Evolutionary conservation across 352 stramenopile species (phyloP).

Genomic region (Phytophthora cryptogea): DNA sequence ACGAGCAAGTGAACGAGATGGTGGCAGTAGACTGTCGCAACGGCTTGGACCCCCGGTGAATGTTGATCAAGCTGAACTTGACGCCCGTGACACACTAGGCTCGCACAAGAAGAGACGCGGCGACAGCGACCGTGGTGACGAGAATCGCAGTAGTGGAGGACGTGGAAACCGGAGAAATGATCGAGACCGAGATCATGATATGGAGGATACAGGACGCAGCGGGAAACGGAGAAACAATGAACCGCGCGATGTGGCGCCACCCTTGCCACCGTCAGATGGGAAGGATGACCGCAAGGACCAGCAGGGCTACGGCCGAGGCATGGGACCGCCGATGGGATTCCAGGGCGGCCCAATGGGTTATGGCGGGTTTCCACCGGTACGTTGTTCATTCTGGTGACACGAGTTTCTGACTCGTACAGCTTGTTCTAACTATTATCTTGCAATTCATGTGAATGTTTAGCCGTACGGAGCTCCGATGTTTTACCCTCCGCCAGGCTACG

Average conservation of each 20-base stretch:
- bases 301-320: slow-evolving; percentile 35
- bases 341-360: slow-evolving; percentile 68
- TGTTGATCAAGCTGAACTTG: slow-evolving; percentile 75
- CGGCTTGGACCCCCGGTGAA: slow-evolving; percentile 77
- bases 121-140: slow-evolving; percentile 31
- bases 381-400: slow-evolving; percentile 14
- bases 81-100: slow-evolving; percentile 62
- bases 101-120: slow-evolving; percentile 68
- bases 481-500: slow-evolving; percentile 65
- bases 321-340: slow-evolving; percentile 55
- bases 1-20: slow-evolving; percentile 26
- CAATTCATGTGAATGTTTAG: slow-evolving; percentile 28
- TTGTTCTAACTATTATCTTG: slow-evolving; percentile 19
- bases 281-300: slow-evolving; percentile 26
- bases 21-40: slow-evolving; percentile 41
- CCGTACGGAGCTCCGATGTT: slow-evolving; percentile 78
- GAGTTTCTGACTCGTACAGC: neutral
- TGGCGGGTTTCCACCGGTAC: slow-evolving; percentile 63
- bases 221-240: slow-evolving; percentile 34
- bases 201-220: slow-evolving; percentile 28
- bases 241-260: slow-evolving; percentile 29
- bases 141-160: slow-evolving; percentile 30
- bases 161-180: slow-evolving; percentile 30
- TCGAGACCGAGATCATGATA: slow-evolving; percentile 30
- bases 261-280: slow-evolving; percentile 37